Conservation (phyloP, 164 flowering plant species). For the Piper betle region DNA sequence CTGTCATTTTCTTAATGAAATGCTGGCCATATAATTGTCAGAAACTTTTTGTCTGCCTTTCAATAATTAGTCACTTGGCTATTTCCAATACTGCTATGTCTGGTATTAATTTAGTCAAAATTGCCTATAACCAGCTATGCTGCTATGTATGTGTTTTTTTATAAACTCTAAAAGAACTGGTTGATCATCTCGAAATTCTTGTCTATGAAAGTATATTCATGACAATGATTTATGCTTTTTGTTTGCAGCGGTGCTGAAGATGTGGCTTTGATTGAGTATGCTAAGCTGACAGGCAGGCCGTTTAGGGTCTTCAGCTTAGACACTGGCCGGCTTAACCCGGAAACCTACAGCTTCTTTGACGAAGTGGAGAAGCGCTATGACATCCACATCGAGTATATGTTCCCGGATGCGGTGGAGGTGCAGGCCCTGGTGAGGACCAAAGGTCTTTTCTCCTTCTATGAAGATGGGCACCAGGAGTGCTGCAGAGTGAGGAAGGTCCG, state of each 20-base stretch:
- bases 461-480: slow-evolving; percentile 97
- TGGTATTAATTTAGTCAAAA: no score
- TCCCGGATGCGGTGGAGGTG: slow-evolving; percentile 92
- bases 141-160: no score
- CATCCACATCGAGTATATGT: slow-evolving; percentile 85
- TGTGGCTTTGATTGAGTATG: slow-evolving; percentile 90
- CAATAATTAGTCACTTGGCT: no score
- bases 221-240: no score
- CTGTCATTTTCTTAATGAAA: background rate
- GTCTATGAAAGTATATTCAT: no score
- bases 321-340: slow-evolving; percentile 89
- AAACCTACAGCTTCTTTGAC: slow-evolving; percentile 69
- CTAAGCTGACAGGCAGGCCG: slow-evolving; percentile 76
- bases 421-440: slow-evolving; percentile 78
- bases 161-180: no score
- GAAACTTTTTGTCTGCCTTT: no score
- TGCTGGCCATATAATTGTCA: background rate
- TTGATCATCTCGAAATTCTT: no score
- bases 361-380: slow-evolving; percentile 73
- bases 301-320: slow-evolving; percentile 91
- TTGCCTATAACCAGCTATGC: no score
- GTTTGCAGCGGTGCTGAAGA: slow-evolving; percentile 91
- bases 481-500: slow-evolving; percentile 93
- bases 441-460: slow-evolving; percentile 84
- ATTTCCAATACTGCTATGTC: no score